phyloP scores from a whole-genome alignment of 176 grass and related monocot species.

The Elaeis guineensis region DNA sequence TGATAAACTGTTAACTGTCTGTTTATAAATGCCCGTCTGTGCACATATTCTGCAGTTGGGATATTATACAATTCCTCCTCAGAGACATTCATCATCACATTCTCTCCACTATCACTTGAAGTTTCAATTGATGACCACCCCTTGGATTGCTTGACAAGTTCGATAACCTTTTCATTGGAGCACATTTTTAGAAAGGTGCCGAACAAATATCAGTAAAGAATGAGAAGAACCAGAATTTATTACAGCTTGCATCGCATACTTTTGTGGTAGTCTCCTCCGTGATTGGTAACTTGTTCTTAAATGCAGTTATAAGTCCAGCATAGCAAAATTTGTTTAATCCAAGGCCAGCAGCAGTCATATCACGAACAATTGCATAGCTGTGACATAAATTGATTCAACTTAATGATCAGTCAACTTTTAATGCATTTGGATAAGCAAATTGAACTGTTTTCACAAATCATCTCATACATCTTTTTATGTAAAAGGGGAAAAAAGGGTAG shows the following conservation, averaged over 20 bases:
- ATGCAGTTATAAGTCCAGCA: conserved; percentile 92
- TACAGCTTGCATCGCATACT: conserved; percentile 30
- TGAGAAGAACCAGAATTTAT: background rate
- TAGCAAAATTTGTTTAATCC: conserved; percentile 91
- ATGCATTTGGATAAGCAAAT: too few relatives aligned
- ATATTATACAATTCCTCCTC: conserved; percentile 96
- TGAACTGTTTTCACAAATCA: too few relatives aligned
- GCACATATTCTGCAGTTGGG: conserved; percentile 79
- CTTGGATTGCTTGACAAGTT: conserved; percentile 91
- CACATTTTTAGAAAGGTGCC: background rate
- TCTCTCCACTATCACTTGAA: conserved; percentile 67
- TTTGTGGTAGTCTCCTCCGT: conserved; percentile 56
- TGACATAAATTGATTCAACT: conserved; percentile 14
- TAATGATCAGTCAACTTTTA: conserved; percentile 1
- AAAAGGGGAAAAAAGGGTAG: conserved; percentile 3
- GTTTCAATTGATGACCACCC: conserved; percentile 81
- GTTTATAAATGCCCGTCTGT: conserved; percentile 61
- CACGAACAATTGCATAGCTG: conserved; percentile 86
- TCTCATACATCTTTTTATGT: conserved; percentile 5
- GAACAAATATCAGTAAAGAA: background rate
- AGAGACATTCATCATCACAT: conserved; percentile 97
- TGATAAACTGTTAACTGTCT: conserved; percentile 76
- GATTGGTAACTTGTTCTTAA: conserved; percentile 82
- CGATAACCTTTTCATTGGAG: conserved; percentile 61
- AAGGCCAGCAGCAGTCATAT: conserved; percentile 96